Base-by-base conservation (phyloP, 108 stramenopile genomes). In the Skeletonema marinoi region DNA sequence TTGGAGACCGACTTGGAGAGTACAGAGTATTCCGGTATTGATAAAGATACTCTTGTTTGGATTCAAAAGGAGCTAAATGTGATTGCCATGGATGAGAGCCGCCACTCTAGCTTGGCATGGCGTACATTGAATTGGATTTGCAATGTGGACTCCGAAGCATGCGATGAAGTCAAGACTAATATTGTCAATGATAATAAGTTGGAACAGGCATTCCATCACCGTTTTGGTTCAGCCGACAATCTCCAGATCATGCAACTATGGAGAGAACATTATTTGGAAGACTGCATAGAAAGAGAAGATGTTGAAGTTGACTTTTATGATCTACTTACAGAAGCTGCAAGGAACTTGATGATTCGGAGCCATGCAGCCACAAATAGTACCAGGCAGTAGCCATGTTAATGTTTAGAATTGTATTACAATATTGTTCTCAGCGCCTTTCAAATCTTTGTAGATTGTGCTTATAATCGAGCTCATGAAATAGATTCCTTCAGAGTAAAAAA, bases 81-180 rank as follows among this genome's bases (percentile, higher is more conserved):
- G 5, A 86, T 88, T 68, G 83, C 85, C 13, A 30, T 80, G 71
- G 87, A 88, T 36, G 87, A 88, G 38, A 44, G 78, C 17, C 50
- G n/a, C 39, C 87, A 88, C 46, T 70, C 87, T 12, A 83, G 79
- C 3, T 65, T 88, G 65, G 87, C 87, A 3, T 88, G 87, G 87
- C 69, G 83, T 4, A 88, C 87, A 2, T 56, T 88, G 21, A 59
- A 48, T 30, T 88, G 87, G 87, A 67, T 85, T n/a, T 88, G 87
- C 64, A 36, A 46, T 16, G 50, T 74, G 1, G 83, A 88, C 33
- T 59, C 77, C 25, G 60, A 83, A 51, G 85, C 85, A 32, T 88
- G 87, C 33, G 58, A 79, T 25, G 75, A 59, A 29, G 82, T 86
- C 21, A 65, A 83, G 16, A 60, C 60, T 11, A 31, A 67, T 25